phyloP scores from a whole-genome alignment of 2,329 filamentous ascomycete genomes.

The Paracamarosporium sp. region DNA sequence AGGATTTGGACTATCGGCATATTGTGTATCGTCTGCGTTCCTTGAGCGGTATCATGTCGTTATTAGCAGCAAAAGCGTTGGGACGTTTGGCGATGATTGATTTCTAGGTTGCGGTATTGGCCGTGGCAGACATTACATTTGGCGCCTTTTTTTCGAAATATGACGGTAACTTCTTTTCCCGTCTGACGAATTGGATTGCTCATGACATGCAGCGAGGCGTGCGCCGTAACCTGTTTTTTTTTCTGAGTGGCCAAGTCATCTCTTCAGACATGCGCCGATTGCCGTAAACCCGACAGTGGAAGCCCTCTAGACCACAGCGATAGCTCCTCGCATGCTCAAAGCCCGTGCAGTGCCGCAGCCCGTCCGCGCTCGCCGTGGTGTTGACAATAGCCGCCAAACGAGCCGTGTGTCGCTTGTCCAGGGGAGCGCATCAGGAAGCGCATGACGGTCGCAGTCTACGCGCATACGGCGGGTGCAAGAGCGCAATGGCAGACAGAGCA shows the following conservation, averaged over 20 bases:
- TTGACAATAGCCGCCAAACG: neutral
- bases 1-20: slow-evolving; percentile 18
- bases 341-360: neutral
- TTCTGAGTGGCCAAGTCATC: neutral
- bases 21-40: slow-evolving; percentile 21
- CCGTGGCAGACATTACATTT: neutral
- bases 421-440: neutral
- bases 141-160: neutral
- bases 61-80: slow-evolving; percentile 11
- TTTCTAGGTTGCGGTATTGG: neutral
- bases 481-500: neutral
- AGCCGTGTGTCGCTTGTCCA: neutral
- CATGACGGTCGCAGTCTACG: neutral
- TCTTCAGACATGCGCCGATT: neutral
- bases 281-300: neutral
- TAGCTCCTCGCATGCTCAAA: neutral
- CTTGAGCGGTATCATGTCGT: slow-evolving; percentile 10
- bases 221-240: neutral
- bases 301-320: neutral
- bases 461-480: neutral
- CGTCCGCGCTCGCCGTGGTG: neutral
- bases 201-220: neutral
- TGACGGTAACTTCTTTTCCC: neutral
- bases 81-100: neutral
- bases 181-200: neutral